These are phyloP conservation scores for Eutrema yunnanense DNA, from an alignment of 345 rosid genomes.

Conservation along the genomic window DNA sequence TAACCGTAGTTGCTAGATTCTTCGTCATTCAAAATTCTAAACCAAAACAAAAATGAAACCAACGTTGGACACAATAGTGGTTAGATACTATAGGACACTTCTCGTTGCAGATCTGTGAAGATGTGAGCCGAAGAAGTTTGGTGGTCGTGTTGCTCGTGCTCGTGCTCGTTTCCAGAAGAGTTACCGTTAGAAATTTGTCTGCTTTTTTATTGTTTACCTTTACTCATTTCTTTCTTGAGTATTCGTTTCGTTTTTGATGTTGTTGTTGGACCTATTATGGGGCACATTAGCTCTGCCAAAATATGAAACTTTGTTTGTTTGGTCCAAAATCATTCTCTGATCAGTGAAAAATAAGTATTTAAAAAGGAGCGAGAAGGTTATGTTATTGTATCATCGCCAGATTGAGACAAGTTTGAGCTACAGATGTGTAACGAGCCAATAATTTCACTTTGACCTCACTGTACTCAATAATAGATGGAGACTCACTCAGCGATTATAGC, in stretches of 20 bases:
- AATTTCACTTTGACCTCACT: not conserved
- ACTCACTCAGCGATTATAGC: slow-evolving; percentile 29
- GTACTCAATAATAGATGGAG: not conserved
- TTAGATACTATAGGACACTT: slow-evolving; percentile 71
- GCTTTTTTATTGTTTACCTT: too few species aligned
- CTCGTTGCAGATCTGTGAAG: slow-evolving; percentile 86
- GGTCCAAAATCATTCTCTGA: too few species aligned
- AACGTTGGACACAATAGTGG: not conserved
- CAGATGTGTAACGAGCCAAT: not conserved
- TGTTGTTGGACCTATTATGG: too few species aligned
- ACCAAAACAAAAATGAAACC: too few species aligned
- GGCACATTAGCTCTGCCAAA: too few species aligned
- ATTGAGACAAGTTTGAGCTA: not conserved
- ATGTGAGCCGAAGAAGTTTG: slow-evolving; percentile 95
- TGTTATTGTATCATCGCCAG: not conserved
- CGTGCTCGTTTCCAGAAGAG: slow-evolving; percentile 88
- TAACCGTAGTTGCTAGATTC: too few species aligned
- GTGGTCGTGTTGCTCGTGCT: slow-evolving; percentile 87
- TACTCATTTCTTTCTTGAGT: too few species aligned
- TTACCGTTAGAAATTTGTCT: slow-evolving; percentile 49
- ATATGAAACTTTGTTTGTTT: too few species aligned
- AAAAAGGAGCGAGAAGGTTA: not conserved
- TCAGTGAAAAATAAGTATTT: too few species aligned
- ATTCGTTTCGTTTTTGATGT: too few species aligned
- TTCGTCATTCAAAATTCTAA: too few species aligned